These are phyloP conservation scores for Chrysanthemum makinoi DNA, from an alignment of 129 eudicot genomes.

Conservation along the genomic window DNA sequence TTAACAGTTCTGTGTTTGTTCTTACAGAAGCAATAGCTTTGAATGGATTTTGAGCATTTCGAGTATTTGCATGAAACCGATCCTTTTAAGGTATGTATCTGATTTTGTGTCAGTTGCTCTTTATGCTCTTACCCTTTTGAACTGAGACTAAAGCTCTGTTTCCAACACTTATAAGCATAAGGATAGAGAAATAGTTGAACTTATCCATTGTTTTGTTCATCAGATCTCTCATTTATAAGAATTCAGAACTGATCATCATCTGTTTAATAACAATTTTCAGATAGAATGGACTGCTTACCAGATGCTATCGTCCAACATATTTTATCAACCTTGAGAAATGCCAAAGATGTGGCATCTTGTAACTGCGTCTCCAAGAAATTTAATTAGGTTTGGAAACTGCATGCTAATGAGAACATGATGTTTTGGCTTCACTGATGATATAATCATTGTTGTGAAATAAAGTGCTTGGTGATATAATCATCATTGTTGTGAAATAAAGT, in stretches of 20 bases:
- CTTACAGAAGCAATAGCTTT: conserved; percentile 26
- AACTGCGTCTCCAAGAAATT: too few species aligned
- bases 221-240: not conserved
- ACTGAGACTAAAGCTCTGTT: not conserved
- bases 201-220: not conserved
- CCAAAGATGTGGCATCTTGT: conserved; percentile 68
- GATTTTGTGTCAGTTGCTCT: conserved; percentile 15
- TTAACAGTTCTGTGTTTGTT: conserved; percentile 21
- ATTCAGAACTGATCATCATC: not conserved
- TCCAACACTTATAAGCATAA: not conserved
- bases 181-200: not conserved
- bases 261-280: conserved; percentile 39
- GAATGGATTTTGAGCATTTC: conserved; percentile 23
- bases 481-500: too few species aligned
- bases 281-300: conserved; percentile 75
- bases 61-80: conserved; percentile 31
- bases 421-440: too few species aligned
- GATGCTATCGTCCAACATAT: conserved; percentile 76
- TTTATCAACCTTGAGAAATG: conserved; percentile 52
- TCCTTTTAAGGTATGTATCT: conserved; percentile 41
- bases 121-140: not conserved
- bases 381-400: too few species aligned
- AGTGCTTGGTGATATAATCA: too few species aligned
- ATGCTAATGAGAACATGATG: too few species aligned
- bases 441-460: too few species aligned